Conservation (phyloP, 2,329 filamentous ascomycete species). For the Colletotrichum lentis region DNA sequence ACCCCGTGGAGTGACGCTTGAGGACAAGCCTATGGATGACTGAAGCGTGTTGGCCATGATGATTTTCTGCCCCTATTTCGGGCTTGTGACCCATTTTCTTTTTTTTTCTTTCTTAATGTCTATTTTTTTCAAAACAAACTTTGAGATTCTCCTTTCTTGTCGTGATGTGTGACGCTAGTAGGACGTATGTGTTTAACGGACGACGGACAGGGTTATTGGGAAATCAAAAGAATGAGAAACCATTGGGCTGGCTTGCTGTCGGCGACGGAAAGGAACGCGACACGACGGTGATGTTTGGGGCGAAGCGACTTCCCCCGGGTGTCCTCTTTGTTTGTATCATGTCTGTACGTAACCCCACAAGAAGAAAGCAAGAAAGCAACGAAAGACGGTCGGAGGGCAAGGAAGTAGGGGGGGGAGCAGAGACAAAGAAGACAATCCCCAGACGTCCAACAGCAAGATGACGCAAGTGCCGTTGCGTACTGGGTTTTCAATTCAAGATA, state of each 20-base stretch:
- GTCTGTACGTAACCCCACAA: slow-evolving; percentile 36
- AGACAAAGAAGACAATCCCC: neutral
- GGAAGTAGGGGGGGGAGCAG: neutral
- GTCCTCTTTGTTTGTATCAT: slow-evolving; percentile 38
- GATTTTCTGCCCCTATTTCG: slow-evolving; percentile 5
- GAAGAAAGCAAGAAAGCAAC: neutral
- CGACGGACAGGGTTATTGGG: slow-evolving; percentile 5
- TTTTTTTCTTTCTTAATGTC: slow-evolving; percentile 35
- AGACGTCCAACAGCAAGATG: neutral
- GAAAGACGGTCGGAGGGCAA: neutral
- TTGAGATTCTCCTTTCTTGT: slow-evolving; percentile 8
- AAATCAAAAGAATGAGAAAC: slow-evolving; percentile 17
- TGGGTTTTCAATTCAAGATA: too few relatives aligned
- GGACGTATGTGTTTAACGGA: slow-evolving; percentile 8
- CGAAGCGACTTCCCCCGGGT: slow-evolving; percentile 31
- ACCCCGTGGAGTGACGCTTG: slow-evolving; percentile 58
- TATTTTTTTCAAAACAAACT: slow-evolving; percentile 25
- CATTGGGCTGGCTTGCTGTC: slow-evolving; percentile 21
- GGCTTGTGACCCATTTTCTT: neutral
- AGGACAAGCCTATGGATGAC: slow-evolving; percentile 63
- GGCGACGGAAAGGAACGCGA: slow-evolving; percentile 8
- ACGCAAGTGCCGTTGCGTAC: too few relatives aligned
- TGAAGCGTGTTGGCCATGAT: slow-evolving; percentile 43
- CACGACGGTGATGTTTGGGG: slow-evolving; percentile 28
- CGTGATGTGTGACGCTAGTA: slow-evolving; percentile 33